A percentile compares a stretch with the other conserved stretches of the same genome.
phyloP scores from a whole-genome alignment of 1,284 basidiomycete genomes.

The Singerocomus inundabilis region DNA sequence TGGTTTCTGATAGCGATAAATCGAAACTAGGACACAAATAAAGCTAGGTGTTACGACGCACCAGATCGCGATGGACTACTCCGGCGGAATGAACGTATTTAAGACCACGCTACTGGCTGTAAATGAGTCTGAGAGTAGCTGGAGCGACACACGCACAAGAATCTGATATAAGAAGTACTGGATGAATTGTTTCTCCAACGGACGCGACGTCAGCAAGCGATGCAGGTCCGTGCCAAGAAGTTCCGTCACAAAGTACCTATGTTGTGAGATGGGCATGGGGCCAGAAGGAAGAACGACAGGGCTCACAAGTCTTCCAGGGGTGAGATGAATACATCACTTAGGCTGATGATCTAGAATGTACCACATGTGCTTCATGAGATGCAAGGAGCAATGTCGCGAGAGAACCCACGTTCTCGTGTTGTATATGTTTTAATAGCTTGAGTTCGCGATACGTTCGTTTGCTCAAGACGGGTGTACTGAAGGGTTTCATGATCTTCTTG shows the following conservation, averaged over 20 bases:
- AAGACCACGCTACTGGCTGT: constrained; percentile 73
- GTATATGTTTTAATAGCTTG: constrained; percentile 97
- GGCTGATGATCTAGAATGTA: constrained; percentile 83
- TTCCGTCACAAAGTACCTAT: constrained; percentile 98
- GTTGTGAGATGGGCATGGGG: neutral
- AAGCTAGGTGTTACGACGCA: constrained; percentile 35
- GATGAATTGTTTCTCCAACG: constrained; percentile 99
- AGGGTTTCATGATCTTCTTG: constrained; percentile 99
- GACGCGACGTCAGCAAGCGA: constrained; percentile 92
- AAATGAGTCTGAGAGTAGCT: constrained; percentile 4
- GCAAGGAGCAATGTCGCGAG: neutral
- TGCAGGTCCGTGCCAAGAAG: constrained; percentile 98
- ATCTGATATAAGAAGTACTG: constrained; percentile 99
- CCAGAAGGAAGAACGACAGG: neutral
- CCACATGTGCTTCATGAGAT: constrained; percentile 6
- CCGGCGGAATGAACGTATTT: constrained; percentile 99
- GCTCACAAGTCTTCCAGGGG: constrained; percentile 93
- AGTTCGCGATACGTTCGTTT: constrained; percentile 98
- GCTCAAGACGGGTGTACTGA: constrained; percentile 95
- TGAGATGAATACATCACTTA: constrained; percentile 99
- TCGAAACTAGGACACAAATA: neutral
- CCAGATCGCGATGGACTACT: constrained; percentile 96
- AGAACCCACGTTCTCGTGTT: constrained; percentile 88
- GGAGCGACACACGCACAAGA: constrained; percentile 55
- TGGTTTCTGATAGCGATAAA: constrained; percentile 69